Evolutionary conservation across 169 alveolate species (phyloP).

Genomic region (Plasmodium gaboni): DNA sequence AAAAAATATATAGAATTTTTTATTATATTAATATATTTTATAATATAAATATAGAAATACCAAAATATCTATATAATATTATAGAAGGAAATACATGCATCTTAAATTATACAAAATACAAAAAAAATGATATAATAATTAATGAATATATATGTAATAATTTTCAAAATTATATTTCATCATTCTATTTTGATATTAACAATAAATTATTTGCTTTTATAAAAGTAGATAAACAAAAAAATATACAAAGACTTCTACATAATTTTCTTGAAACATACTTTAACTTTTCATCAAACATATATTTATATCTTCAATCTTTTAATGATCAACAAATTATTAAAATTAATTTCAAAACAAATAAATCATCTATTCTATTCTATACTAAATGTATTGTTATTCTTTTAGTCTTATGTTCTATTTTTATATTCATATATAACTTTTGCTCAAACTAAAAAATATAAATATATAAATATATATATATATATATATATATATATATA

Average conservation of each 20-base stretch:
- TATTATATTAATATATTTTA: conserved; percentile 38
- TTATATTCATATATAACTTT: conserved; percentile 6
- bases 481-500: no score
- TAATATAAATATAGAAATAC: conserved; percentile 9
- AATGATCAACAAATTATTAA: conserved; percentile 15
- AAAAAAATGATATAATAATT: no score
- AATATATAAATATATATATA: not conserved
- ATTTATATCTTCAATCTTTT: conserved; percentile 33
- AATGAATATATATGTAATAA: conserved; percentile 26
- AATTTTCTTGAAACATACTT: conserved; percentile 4
- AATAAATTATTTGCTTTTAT: conserved; percentile 43
- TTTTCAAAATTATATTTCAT: conserved; percentile 4
- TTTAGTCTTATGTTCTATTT: not conserved
- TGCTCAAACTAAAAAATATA: not conserved
- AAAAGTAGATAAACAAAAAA: conserved; percentile 17
- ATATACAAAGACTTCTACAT: conserved; percentile 24
- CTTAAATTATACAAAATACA: conserved; percentile 7
- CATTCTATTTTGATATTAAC: conserved; percentile 26
- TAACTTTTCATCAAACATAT: conserved; percentile 23
- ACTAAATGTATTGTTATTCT: not conserved
- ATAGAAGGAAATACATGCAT: conserved; percentile 28
- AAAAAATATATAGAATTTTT: conserved; percentile 31
- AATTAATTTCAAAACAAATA: conserved; percentile 28
- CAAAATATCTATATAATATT: conserved; percentile 37
- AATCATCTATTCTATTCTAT: conserved; percentile 6